Evolutionary conservation across 176 grass and related monocot genomes (phyloP), one percentile per base, ranked within the genome.

Genomic region (Typha latifolia): DNA sequence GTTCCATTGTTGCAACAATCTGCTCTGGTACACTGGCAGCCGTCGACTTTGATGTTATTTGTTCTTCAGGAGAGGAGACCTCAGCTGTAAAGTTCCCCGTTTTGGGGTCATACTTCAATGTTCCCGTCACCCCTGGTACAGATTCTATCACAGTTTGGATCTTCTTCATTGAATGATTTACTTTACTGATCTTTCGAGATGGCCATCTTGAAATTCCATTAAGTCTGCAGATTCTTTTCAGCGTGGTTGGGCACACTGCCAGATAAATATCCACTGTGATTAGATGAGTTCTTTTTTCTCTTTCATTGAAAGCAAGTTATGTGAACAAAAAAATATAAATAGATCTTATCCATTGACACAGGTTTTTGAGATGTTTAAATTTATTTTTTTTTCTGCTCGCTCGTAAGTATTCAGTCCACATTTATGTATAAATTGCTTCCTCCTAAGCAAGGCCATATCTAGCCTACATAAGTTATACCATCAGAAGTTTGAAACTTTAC

Each of bases 121-220:
- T 59, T 69, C 81, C 67, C 5, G 83, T 64, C 3, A 82, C 76
- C 75, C 81, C 89, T 15, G 86, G 78, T 6, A 87, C 81, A 69
- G 84, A 84, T 51, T 66, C 77, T 73, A 91, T 82, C 10, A 84
- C 79, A 57, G 77, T 84, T 67, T 82, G 78, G 51, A 91, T 91
- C 59, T 84, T 87, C 78, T 74, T 53, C 56, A 91, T 62, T 16
- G 81, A 87, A 61, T 66, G 89, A n/a, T 87, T 82, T 37, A 91
- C 89, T 75, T 91, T 91, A 13, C 85, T 87, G 70, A 87, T 87
- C 72, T 79, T 87, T 53, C 84, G 81, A 73, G 84, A 91, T 59
- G 84, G 89, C 89, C 88, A 91, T 72, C 81, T 81, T 64, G 68
- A 82, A 73, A 87, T 84, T 61, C 81, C 84, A 59, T 82, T 66